Evolutionary conservation across 345 rosid genomes (phyloP), one percentile per base, ranked within the genome.

Genomic region (Noccaea caerulescens): DNA sequence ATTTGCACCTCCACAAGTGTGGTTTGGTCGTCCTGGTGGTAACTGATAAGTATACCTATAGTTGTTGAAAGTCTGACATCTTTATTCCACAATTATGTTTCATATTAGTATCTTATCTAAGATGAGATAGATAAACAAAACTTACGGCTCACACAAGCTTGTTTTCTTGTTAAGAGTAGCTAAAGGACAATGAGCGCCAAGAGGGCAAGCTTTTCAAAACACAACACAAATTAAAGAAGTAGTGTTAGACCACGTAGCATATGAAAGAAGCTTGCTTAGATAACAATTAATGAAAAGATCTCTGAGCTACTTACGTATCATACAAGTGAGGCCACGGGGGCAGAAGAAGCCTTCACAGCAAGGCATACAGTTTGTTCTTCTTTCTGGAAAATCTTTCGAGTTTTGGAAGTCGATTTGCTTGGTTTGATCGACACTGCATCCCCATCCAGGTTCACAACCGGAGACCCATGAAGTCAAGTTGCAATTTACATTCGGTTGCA

Each of bases 361-460:
- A 58, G 87, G n/a, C 72, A 84, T 78, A 74, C 97, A 94, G 69
- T 55, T 65, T 12, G 6, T 47, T 66, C 80, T 89, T 80, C 99
- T 83, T 55, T 77, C 63, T 33, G 99, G 99, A 71, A 88, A 78
- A 1, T 62, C 69, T 38, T 0, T 72, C 18, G 89, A 88, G 72
- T 91, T 80, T 66, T 76, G 36, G 18, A 86, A 78, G 67, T 89
- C 89, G 16, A 86, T 81, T 32, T 60, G 71, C 72, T 82, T 81
- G 57, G 67, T 58, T 34, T 16, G 58, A 52, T 78, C 87, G 27
- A 68, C 53, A 74, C 90, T 84, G 80, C 99, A 94, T 52, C 87
- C 88, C 99, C 99, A 94, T 53, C 99, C 97, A 3, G 99, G 95
- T 66, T 94, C 99, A 83, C 99, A 94, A 57, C 97, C 97, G 59